These are phyloP conservation scores for Penicillium decumbens DNA, from an alignment of 2,329 filamentous ascomycete species.

Conservation along the genomic window DNA sequence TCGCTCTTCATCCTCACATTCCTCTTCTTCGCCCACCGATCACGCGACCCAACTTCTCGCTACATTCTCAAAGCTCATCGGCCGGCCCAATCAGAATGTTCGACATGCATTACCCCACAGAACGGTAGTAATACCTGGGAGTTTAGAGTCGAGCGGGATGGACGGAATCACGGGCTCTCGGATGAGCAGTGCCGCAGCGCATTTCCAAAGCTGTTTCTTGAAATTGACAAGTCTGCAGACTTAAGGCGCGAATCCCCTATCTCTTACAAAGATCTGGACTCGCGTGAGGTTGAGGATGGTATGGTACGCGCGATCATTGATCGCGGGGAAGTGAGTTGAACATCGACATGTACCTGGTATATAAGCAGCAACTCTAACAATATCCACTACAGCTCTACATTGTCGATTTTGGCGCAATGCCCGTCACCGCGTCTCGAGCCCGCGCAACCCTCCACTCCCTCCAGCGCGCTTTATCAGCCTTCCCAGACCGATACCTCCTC, in stretches of 20 bases:
- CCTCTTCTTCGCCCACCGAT: constrained; percentile 20
- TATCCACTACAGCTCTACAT: constrained; percentile 31
- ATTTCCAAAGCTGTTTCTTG: constrained; percentile 40
- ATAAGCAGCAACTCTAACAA: not conserved
- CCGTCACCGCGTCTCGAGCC: constrained; percentile 34
- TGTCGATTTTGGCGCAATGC: constrained; percentile 33
- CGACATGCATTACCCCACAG: not conserved
- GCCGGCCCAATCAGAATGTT: constrained; percentile 1
- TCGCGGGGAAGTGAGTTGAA: constrained; percentile 32
- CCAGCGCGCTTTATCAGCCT: constrained; percentile 45
- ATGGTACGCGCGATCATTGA: constrained; percentile 38
- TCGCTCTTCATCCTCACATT: constrained; percentile 29
- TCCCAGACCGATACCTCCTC: constrained; percentile 37
- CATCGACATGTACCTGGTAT: not conserved
- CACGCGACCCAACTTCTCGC: constrained; percentile 15
- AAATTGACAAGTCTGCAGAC: constrained; percentile 33
- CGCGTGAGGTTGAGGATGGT: constrained; percentile 29
- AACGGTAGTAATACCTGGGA: constrained; percentile 25
- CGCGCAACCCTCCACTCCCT: constrained; percentile 46
- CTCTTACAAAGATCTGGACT: constrained; percentile 34
- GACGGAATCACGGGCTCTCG: constrained; percentile 35
- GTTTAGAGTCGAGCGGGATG: constrained; percentile 34
- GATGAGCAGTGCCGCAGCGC: constrained; percentile 36
- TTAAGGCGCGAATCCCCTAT: constrained; percentile 23
- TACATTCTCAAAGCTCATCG: constrained; percentile 23